Conservation (phyloP, 805 yeast species). For the Saccharomycodes ludwigii region DNA sequence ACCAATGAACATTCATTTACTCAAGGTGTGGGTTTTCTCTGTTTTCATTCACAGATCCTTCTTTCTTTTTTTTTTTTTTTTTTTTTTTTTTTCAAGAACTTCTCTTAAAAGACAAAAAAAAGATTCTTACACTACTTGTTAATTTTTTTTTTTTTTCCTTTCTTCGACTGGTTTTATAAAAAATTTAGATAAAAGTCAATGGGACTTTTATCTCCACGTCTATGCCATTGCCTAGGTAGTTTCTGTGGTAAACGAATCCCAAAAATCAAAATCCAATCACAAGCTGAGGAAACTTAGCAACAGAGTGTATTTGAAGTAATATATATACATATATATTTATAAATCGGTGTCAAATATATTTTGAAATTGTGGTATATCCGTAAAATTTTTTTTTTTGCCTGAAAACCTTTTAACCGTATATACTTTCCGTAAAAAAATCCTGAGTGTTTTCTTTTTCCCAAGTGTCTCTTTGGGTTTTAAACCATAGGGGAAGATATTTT, state of each 20-base stretch:
- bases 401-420: constrained; percentile 9
- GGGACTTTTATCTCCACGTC: constrained; percentile 36
- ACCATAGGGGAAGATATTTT: constrained; percentile 64
- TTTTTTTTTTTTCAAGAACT: no score
- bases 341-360: no score
- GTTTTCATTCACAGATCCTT: neutral
- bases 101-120: no score
- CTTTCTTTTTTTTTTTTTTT: neutral
- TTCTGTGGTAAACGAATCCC: constrained; percentile 48
- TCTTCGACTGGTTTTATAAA: neutral
- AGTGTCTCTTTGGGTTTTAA: constrained; percentile 42
- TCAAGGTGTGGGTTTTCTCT: neutral
- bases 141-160: no score
- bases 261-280: constrained; percentile 22
- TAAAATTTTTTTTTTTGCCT: neutral
- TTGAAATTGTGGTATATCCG: neutral
- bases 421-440: constrained; percentile 22
- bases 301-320: no score
- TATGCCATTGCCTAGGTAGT: constrained; percentile 26
- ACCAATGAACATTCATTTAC: no score
- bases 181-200: constrained; percentile 4
- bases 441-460: constrained; percentile 45
- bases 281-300: neutral
- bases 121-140: no score
- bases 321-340: no score